These are phyloP conservation scores for Eragrostis nindensis DNA, from an alignment of 176 grass and related monocot genomes.

Conservation along the genomic window DNA sequence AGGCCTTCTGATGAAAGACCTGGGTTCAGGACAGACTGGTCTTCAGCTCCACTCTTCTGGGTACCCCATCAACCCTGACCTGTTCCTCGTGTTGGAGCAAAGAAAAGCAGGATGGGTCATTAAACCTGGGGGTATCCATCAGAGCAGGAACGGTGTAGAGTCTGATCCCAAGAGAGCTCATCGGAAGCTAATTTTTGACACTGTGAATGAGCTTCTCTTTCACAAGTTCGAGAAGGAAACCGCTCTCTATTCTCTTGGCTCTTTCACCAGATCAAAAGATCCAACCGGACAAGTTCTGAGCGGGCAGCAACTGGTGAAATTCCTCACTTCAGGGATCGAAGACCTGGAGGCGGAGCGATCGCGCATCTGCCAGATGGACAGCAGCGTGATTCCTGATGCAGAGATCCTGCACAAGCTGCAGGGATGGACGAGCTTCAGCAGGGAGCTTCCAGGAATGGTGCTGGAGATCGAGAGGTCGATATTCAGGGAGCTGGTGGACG, in stretches of 20 bases:
- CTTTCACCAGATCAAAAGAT: slow-evolving; percentile 21
- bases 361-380: slow-evolving; percentile 45
- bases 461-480: slow-evolving; percentile 87
- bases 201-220: slow-evolving; percentile 88
- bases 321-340: slow-evolving; percentile 72
- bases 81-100: slow-evolving; percentile 87
- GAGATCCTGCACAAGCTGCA: slow-evolving; percentile 60
- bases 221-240: slow-evolving; percentile 63
- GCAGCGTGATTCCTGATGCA: slow-evolving; percentile 56
- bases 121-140: slow-evolving; percentile 41
- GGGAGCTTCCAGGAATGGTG: slow-evolving; percentile 58
- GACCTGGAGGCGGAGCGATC: slow-evolving; percentile 50
- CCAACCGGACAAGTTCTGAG: slow-evolving; percentile 37
- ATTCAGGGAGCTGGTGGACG: slow-evolving; percentile 94
- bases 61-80: slow-evolving; percentile 82
- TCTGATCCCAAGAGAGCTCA: slow-evolving; percentile 68
- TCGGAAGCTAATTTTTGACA: slow-evolving; percentile 79
- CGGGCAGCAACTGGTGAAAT: slow-evolving; percentile 72
- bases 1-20: slow-evolving; percentile 90
- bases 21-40: slow-evolving; percentile 35
- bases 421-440: slow-evolving; percentile 58
- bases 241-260: background rate
- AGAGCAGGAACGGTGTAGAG: slow-evolving; percentile 34
- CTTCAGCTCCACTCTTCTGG: slow-evolving; percentile 72
- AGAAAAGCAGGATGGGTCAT: slow-evolving; percentile 66